Evolutionary conservation across 805 yeast species (phyloP), one percentile per base, ranked within the genome.

Genomic region (Candida parachauliodes): DNA sequence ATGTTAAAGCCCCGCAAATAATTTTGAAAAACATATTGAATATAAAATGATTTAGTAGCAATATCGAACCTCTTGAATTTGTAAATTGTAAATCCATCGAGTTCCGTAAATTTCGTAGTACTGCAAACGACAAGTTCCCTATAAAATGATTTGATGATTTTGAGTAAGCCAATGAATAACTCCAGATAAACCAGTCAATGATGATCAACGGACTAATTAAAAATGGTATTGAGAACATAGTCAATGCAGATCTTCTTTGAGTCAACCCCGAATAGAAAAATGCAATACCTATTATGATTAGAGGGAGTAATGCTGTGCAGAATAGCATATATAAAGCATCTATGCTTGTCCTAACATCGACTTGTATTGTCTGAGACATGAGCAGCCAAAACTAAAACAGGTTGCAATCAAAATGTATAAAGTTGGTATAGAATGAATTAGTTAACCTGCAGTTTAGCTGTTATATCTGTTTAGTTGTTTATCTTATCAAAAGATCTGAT

Each of bases 101-200:
- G 12, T 50, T 49, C 28, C 50, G 42, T 19, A 62, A 37, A 16
- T 60, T 62, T 25, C 62, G 42, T 19, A 59, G 43, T 7, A 62
- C 67, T 3, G 50, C 59, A 45, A 54, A 64, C 15, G 51, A 40
- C 35, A 64, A 45, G 27, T 53, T 44, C 5, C 70, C 70, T 32
- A 68, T 65, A 39, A 55, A 68, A 22, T 41, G 39, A 40, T 65
- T 66, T 8, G 48, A 29, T 1, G 71, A 41, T n/a, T 57, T 44
- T 2, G 66, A 50, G 41, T 67, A 68, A 37, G 69, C 60, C 10
- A 68, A 51, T 1, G 73, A 65, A 40, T 68, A 68, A 5, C 74
- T 61, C 72, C 71, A 65, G 7, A 68, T 64, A 46, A 52, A 68
- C 72, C 72, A 68, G 42, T 68, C 74, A 14, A 68, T 37, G 24